Evolutionary conservation across 139 green algal species (phyloP).

Genomic region (Auxenochlorella pyrenoidosa): DNA sequence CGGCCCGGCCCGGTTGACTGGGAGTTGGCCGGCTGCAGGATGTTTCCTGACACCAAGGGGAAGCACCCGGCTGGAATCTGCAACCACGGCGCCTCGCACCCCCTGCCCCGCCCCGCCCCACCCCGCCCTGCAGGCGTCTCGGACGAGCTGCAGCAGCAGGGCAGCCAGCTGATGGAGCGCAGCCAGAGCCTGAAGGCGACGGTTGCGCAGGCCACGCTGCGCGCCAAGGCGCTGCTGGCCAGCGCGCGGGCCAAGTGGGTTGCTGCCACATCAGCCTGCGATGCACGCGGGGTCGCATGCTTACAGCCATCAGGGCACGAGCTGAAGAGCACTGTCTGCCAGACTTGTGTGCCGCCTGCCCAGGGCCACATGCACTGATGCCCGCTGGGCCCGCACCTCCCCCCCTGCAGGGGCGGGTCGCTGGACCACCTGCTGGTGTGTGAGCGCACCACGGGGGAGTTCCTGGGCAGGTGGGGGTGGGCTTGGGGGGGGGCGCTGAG

Average conservation of each 20-base stretch:
- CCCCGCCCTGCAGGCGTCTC: neutral
- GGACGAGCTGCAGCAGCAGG: neutral
- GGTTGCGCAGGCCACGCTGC: conserved; percentile 28
- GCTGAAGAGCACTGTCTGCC: neutral
- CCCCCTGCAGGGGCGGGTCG: conserved; percentile 26
- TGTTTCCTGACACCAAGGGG: too few species aligned
- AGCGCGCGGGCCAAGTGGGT: conserved; percentile 32
- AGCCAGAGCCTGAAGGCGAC: conserved; percentile 1
- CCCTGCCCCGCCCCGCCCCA: neutral
- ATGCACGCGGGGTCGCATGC: too few species aligned
- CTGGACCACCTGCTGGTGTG: conserved; percentile 46
- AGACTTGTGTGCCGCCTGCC: neutral
- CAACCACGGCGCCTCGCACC: neutral
- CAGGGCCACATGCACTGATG: neutral
- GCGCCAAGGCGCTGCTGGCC: conserved; percentile 35
- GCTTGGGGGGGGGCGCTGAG: neutral
- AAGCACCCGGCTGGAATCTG: too few species aligned
- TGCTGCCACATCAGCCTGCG: neutral
- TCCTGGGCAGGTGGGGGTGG: conserved; percentile 28
- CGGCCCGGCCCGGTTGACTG: neutral
- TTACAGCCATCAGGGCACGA: neutral
- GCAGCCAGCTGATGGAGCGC: conserved; percentile 31
- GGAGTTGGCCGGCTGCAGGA: too few species aligned
- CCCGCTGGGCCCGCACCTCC: neutral
- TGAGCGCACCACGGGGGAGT: conserved; percentile 25